phyloP scores from a whole-genome alignment of 768 basidiomycete genomes.

The Amyloporia xantha region DNA sequence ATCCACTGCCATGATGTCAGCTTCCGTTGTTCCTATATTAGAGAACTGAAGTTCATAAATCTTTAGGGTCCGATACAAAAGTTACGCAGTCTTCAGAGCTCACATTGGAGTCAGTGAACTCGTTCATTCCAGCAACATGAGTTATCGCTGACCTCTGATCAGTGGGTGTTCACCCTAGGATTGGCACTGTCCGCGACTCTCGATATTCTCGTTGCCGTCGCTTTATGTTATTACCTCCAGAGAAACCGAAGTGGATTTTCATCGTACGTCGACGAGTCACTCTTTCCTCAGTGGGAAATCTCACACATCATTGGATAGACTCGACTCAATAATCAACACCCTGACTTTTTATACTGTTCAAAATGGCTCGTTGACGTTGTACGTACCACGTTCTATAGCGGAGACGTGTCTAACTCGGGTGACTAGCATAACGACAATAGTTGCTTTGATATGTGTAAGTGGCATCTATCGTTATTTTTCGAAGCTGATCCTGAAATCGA shows the following conservation, averaged over 20 bases:
- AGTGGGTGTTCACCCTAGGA: constrained; percentile 16
- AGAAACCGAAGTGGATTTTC: constrained; percentile 15
- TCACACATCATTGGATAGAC: constrained; percentile 8
- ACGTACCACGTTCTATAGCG: background rate
- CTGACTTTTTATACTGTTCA: constrained; percentile 20
- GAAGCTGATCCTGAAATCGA: background rate
- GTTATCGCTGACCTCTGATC: no score
- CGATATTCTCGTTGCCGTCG: constrained; percentile 21
- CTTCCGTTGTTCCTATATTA: no score
- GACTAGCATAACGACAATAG: constrained; percentile 15
- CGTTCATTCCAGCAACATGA: no score
- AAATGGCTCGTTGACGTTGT: constrained; percentile 21
- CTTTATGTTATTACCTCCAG: constrained; percentile 19
- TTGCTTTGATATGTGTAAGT: constrained; percentile 17
- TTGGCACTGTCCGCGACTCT: constrained; percentile 18
- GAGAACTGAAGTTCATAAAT: no score
- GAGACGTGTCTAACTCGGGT: no score
- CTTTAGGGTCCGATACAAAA: background rate
- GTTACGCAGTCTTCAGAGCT: background rate
- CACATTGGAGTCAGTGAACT: background rate
- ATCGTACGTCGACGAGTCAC: constrained; percentile 5
- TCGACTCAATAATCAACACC: constrained; percentile 18
- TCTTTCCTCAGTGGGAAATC: background rate
- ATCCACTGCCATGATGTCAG: constrained; percentile 1
- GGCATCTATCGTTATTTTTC: no score